A percentile compares a stretch with the other conserved stretches of the same genome.
Conservation (phyloP, 2,329 filamentous ascomycete genomes). For the Aspergillus sp. region DNA sequence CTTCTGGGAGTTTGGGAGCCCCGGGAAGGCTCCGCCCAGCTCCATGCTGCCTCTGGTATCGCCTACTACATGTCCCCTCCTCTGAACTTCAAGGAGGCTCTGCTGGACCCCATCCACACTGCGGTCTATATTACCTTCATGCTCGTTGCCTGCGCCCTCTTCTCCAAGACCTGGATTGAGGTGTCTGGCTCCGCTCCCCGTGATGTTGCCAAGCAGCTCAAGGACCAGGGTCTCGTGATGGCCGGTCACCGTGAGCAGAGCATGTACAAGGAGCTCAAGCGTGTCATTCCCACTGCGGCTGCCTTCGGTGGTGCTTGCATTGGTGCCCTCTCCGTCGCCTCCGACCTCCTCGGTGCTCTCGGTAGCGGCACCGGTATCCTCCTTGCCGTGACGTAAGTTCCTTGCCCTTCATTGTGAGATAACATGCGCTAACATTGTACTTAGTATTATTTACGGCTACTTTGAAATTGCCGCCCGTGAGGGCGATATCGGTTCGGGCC, state of each 20-base stretch:
- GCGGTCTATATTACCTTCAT: constrained; percentile 95
- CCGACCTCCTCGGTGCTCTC: constrained; percentile 91
- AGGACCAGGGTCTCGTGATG: constrained; percentile 99
- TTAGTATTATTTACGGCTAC: constrained; percentile 96
- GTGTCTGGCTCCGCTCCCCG: constrained; percentile 96
- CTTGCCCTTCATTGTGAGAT: not conserved
- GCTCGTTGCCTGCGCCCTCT: constrained; percentile 94
- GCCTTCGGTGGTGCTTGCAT: constrained; percentile 99
- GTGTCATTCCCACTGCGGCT: constrained; percentile 95
- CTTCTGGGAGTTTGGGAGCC: constrained; percentile 98
- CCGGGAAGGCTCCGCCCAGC: constrained; percentile 88
- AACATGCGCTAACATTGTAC: constrained; percentile 27
- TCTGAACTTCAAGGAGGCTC: constrained; percentile 93
- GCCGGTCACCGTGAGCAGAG: constrained; percentile 98
- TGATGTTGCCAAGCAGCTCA: constrained; percentile 98
- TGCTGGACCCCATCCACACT: constrained; percentile 96
- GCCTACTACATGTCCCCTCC: constrained; percentile 99
- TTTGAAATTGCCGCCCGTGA: constrained; percentile 99
- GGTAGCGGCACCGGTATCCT: constrained; percentile 97
- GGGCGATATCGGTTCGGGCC: constrained; percentile 78
- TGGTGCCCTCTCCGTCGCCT: constrained; percentile 91
- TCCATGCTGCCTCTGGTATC: constrained; percentile 87
- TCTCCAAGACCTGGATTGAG: constrained; percentile 99
- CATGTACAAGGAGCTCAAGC: constrained; percentile 99
- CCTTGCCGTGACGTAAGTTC: constrained; percentile 91